Percentiles rank a stretch among this genome's conserved stretches.
phyloP scores from a whole-genome alignment of 2,329 filamentous ascomycete species.

The Epicoccum nigrum region DNA sequence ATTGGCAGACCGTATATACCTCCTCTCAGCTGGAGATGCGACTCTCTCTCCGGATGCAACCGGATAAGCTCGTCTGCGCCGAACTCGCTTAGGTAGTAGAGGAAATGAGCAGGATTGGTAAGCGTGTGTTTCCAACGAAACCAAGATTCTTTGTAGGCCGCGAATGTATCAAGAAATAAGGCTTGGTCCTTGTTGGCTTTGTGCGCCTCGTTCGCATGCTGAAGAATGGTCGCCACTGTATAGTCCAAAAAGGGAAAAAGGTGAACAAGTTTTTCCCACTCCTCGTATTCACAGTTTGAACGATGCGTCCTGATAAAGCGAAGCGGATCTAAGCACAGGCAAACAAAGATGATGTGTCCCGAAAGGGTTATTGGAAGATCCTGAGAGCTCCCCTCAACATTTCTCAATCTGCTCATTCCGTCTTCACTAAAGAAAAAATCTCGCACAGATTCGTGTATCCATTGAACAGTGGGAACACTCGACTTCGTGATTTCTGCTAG shows the following conservation, averaged over 20 bases:
- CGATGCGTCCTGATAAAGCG: too few relatives aligned
- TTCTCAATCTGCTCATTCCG: conserved; percentile 20
- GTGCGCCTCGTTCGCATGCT: background rate
- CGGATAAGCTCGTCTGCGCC: background rate
- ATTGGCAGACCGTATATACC: background rate
- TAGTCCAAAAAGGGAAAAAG: background rate
- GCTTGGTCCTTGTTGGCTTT: background rate
- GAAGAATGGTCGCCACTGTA: background rate
- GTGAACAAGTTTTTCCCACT: background rate
- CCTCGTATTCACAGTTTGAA: too few relatives aligned
- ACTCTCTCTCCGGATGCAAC: background rate
- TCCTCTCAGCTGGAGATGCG: conserved; percentile 18
- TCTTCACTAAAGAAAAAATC: conserved; percentile 51
- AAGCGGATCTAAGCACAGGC: too few relatives aligned
- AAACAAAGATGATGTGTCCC: background rate
- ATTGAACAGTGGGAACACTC: conserved; percentile 35
- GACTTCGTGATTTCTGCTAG: conserved; percentile 26
- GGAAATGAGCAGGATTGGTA: background rate
- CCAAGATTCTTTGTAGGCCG: background rate
- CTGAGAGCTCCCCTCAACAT: background rate
- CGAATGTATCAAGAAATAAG: too few relatives aligned
- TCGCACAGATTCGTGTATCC: conserved; percentile 37
- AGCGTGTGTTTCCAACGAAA: too few relatives aligned
- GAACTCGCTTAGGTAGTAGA: background rate
- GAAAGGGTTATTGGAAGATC: background rate